Base-by-base conservation (phyloP, 2,329 filamentous ascomycete genomes). In the Trichoderma harzianum region DNA sequence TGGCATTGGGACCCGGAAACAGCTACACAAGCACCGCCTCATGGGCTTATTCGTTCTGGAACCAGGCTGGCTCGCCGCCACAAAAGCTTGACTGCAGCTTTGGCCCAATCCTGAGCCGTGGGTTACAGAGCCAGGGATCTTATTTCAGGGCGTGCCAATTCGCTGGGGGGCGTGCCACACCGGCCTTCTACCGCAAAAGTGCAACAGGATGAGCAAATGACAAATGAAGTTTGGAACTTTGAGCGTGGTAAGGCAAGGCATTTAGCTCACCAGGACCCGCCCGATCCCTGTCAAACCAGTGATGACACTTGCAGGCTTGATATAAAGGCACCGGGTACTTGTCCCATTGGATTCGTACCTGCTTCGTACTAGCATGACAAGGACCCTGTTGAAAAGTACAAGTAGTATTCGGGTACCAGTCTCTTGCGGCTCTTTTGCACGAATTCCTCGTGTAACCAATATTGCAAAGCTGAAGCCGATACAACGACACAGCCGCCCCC, bases 51-150 rank as follows among this genome's bases (percentile, higher is more conserved):
- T 51, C 57, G 57, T 53, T 69, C 66, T 69, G 57, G 39, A 69
- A 53, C 66, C 28, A 14, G 24, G 21, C 10, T 51, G 21, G 64
- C 64, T 28, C 51, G 66, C 16, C 26, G 66, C 43, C 57, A 21
- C 66, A 62, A 62, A 69, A 69, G 66, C 66, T 69, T 69, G 53
- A 58, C 65, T 43, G 53, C 21, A 18, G 24, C 26, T 21, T 53
- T 62, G 36, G 18, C 14, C 66, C 57, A 36, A 51, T 34, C 32
- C 36, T 61, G 55, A 69, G 36, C 26, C 7, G 57, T 58, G 66
- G 57, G 18, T 34, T 62, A 57, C 28, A 43, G 10, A 34, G 66
- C 39, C 32, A 24, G 57, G 57, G 39, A 36, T 36, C 34, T n/a
- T n/a, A 61, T 34, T 26, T 28, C 8, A 32, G 24, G 8, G 21